Percentiles rank a stretch among this genome's conserved stretches.
phyloP scores from a whole-genome alignment of 1,139 yeast species.

The Zygoascus hellenicus region DNA sequence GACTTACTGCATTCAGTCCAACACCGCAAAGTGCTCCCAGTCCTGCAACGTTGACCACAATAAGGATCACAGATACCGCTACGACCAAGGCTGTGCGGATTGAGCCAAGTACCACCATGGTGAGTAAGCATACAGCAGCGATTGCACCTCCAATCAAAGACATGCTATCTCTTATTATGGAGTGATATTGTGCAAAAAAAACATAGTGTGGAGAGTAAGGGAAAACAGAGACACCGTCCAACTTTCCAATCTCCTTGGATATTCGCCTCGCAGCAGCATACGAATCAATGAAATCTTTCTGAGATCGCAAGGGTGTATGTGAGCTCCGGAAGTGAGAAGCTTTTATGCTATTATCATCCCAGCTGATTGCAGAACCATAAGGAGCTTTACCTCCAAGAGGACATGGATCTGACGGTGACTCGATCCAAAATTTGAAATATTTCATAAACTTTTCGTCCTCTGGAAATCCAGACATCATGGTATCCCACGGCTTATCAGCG shows the following conservation, averaged over 20 bases:
- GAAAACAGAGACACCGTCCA: slow-evolving; percentile 54
- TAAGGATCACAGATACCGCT: slow-evolving; percentile 53
- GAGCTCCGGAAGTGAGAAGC: slow-evolving; percentile 72
- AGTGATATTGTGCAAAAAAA: slow-evolving; percentile 80
- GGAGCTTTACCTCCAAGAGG: slow-evolving; percentile 97
- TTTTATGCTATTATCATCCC: slow-evolving; percentile 37
- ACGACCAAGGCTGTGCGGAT: slow-evolving; percentile 52
- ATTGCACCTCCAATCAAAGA: slow-evolving; percentile 53
- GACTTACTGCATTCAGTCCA: slow-evolving; percentile 78
- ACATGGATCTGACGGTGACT: slow-evolving; percentile 81
- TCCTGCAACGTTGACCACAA: slow-evolving; percentile 71
- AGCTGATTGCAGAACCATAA: slow-evolving; percentile 56
- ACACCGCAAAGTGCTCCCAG: slow-evolving; percentile 70
- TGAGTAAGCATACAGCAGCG: slow-evolving; percentile 47
- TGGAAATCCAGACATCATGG: slow-evolving; percentile 81
- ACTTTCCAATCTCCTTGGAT: slow-evolving; percentile 48
- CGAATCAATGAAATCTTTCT: slow-evolving; percentile 75
- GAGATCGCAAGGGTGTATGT: slow-evolving; percentile 79
- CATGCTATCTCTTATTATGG: slow-evolving; percentile 55
- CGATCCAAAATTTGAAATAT: slow-evolving; percentile 76
- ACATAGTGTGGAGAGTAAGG: slow-evolving; percentile 92
- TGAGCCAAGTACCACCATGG: slow-evolving; percentile 63
- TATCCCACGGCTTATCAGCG: slow-evolving; percentile 56
- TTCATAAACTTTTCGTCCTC: slow-evolving; percentile 65
- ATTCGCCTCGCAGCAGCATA: slow-evolving; percentile 70